Evolutionary conservation across 2,329 filamentous ascomycete species (phyloP), one percentile per base, ranked within the genome.

Genomic region (Dissoconium aciculare): DNA sequence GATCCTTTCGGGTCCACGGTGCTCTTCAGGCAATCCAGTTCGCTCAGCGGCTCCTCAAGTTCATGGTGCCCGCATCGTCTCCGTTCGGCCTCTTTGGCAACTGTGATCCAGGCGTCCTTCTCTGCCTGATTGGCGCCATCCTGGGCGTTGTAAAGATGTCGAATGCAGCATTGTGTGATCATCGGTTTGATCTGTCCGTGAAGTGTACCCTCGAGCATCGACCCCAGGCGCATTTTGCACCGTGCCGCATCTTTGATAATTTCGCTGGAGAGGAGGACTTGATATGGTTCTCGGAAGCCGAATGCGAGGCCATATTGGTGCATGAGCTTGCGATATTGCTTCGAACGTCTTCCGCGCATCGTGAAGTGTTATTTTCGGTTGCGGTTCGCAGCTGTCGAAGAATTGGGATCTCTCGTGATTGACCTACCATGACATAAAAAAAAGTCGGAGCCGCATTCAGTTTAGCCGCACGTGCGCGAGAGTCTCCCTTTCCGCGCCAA

Each of bases 221-320:
- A 67, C 29, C 79, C 62, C n/a, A 94, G 63, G 39, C 92, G 79
- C 78, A 94, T 93, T 49, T 87, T 89, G 62, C 80, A 89, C 29
- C 72, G 71, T 42, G 78, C 72, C 13, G 84, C 75, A 53, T 91
- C 82, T 49, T 71, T 68, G 30, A 95, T 69, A 46, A 95, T 81
- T 41, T 84, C 74, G 36, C 82, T 80, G 52, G 93, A 85, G 38
- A 94, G 74, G 26, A 93, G 63, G 30, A 92, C 77, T 60, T 95
- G 89, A 60, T 94, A 95, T 8, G 89, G 84, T 59, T 89, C 80
- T 45, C 85, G 81, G 56, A 94, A 94, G 37, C 79, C 78, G 53
- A 92, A 94, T 37, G 74, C 75, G 55, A 87, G 69, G 51, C 76
- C 74, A 67, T 85, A 93, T 52, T 87, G 78, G 58, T 83, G 77